A percentile compares a stretch with the other conserved stretches of the same genome.
Evolutionary conservation across 2,329 filamentous ascomycete genomes (phyloP).

Genomic region (Aspergillus tanneri): DNA sequence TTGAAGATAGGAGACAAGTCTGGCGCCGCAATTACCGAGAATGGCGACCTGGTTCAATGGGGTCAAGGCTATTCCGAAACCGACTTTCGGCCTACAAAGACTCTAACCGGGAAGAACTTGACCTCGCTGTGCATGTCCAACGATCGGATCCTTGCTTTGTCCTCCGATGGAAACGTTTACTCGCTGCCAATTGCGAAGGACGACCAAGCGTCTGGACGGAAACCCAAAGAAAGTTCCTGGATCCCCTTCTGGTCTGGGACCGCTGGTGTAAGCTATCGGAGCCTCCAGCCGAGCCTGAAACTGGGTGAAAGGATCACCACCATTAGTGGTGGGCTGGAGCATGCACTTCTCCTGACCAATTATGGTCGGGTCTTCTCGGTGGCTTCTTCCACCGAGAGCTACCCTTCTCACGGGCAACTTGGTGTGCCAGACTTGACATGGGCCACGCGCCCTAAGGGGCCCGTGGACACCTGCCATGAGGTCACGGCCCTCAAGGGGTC

Average conservation of each 20-base stretch:
- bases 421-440: constrained; percentile 82
- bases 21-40: constrained; percentile 82
- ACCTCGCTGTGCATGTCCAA: constrained; percentile 72
- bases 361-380: constrained; percentile 83
- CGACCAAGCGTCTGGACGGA: constrained; percentile 67
- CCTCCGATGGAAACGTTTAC: constrained; percentile 73
- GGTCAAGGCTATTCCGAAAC: constrained; percentile 71
- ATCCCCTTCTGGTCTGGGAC: constrained; percentile 67
- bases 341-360: constrained; percentile 80
- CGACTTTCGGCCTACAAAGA: constrained; percentile 63
- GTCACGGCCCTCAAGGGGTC: constrained; percentile 69
- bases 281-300: constrained; percentile 64
- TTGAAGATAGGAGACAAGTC: constrained; percentile 80
- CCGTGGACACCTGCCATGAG: constrained; percentile 81
- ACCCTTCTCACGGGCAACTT: constrained; percentile 80
- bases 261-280: constrained; percentile 68
- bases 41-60: constrained; percentile 90
- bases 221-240: constrained; percentile 67
- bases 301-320: constrained; percentile 72
- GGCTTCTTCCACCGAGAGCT: constrained; percentile 75
- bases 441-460: constrained; percentile 70
- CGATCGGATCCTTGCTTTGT: constrained; percentile 79
- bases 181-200: constrained; percentile 74
- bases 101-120: constrained; percentile 78
- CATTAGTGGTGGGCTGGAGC: constrained; percentile 77